These are phyloP conservation scores for Leucocoprinus birnbaumii DNA, from an alignment of 768 basidiomycete genomes.

Conservation along the genomic window DNA sequence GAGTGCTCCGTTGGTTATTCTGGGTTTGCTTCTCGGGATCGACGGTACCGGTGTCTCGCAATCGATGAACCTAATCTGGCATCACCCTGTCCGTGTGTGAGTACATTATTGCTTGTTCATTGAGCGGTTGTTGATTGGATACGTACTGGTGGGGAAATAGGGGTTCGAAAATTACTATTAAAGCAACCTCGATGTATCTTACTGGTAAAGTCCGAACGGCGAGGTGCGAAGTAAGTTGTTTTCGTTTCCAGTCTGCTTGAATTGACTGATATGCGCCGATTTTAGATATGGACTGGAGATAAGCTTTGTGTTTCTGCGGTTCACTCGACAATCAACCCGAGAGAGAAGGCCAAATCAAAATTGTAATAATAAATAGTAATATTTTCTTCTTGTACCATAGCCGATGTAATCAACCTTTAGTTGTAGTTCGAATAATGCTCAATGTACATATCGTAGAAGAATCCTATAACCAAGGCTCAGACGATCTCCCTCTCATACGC, in stretches of 20 bases:
- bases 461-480: too few relatives aligned
- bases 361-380: not conserved
- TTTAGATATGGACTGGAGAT: constrained; percentile 38
- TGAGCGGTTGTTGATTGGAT: not conserved
- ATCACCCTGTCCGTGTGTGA: constrained; percentile 27
- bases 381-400: not conserved
- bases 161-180: constrained; percentile 38
- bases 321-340: constrained; percentile 36
- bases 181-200: constrained; percentile 39
- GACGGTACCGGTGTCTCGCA: constrained; percentile 48
- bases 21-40: constrained; percentile 34
- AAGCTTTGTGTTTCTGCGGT: constrained; percentile 42
- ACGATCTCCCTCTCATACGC: too few relatives aligned
- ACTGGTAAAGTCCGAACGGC: constrained; percentile 38
- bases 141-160: too few relatives aligned
- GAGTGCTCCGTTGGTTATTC: constrained; percentile 36
- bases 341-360: not conserved
- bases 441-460: too few relatives aligned
- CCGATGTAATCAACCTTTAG: too few relatives aligned
- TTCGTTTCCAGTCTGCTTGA: not conserved
- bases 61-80: constrained; percentile 49
- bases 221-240: constrained; percentile 38
- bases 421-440: too few relatives aligned
- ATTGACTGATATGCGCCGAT: not conserved
- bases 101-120: not conserved